These are phyloP conservation scores for Xylaria telfairii DNA, from an alignment of 495 filamentous ascomycete species.

Conservation along the genomic window DNA sequence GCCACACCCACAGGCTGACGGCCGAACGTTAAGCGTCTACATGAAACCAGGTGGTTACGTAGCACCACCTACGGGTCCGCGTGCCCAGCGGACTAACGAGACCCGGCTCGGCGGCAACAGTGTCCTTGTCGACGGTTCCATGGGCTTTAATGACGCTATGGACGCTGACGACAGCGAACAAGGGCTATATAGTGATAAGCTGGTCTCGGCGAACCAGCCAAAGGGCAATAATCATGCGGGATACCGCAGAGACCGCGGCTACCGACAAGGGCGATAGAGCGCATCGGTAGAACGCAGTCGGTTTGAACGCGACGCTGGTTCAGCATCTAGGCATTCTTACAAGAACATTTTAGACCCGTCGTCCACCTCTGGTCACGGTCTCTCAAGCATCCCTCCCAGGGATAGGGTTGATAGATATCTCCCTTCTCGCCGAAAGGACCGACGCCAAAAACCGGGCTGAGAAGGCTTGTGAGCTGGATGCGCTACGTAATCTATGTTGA, in stretches of 20 bases:
- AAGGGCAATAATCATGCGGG: constrained; percentile 28
- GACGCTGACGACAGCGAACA: constrained; percentile 46
- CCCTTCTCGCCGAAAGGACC: background rate
- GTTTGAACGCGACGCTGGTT: background rate
- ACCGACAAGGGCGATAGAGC: constrained; percentile 27
- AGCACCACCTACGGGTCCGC: constrained; percentile 36
- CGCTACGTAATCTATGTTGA: background rate
- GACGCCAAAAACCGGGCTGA: background rate
- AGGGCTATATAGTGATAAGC: constrained; percentile 52
- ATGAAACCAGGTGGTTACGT: constrained; percentile 59
- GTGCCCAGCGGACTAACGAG: constrained; percentile 46
- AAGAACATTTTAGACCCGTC: background rate
- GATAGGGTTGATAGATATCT: background rate
- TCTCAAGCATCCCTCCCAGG: background rate
- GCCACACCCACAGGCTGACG: constrained; percentile 71
- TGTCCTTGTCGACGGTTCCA: constrained; percentile 63
- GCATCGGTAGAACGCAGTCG: background rate
- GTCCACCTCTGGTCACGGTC: background rate
- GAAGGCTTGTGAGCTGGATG: background rate
- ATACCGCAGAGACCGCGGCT: constrained; percentile 46
- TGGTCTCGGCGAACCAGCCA: constrained; percentile 29
- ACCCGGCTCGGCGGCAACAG: constrained; percentile 50
- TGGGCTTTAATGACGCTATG: constrained; percentile 66
- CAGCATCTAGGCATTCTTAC: background rate
- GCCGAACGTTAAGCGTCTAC: constrained; percentile 78